Evolutionary conservation across 768 basidiomycete species (phyloP).

Genomic region (Tricholomella constricta): DNA sequence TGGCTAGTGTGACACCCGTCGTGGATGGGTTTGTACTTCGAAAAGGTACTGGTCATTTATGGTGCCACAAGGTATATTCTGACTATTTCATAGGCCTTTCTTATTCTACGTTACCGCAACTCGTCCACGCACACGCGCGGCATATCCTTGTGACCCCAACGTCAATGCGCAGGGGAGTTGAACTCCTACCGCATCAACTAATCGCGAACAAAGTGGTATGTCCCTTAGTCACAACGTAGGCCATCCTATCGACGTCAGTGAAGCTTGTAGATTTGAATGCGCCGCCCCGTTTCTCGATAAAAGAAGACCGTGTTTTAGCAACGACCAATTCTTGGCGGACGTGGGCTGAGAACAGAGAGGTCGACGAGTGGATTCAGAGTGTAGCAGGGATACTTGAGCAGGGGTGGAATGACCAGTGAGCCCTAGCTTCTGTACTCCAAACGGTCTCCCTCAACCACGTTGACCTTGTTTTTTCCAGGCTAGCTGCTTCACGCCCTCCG

Average conservation of each 20-base stretch:
- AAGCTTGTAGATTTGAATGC: constrained; percentile 75
- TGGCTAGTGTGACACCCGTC: constrained; percentile 91
- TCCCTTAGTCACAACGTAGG: constrained; percentile 2
- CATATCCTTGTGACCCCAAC: constrained; percentile 59
- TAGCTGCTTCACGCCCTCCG: constrained; percentile 54
- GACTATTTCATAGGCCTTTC: constrained; percentile 59
- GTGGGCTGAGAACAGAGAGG: constrained; percentile 81
- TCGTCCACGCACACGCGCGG: constrained; percentile 80
- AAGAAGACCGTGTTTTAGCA: constrained; percentile 69
- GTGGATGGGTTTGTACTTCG: constrained; percentile 97
- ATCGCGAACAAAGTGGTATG: constrained; percentile 77
- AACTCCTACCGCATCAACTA: constrained; percentile 84
- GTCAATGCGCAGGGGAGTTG: constrained; percentile 55
- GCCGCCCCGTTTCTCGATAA: constrained; percentile 65
- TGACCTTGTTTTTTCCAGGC: constrained; percentile 38
- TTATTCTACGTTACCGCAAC: constrained; percentile 72
- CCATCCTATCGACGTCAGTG: constrained; percentile 7
- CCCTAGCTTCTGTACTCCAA: not conserved
- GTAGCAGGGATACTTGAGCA: constrained; percentile 84
- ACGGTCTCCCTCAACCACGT: not conserved
- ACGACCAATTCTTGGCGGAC: constrained; percentile 81
- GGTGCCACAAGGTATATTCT: not conserved
- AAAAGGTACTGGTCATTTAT: constrained; percentile 60
- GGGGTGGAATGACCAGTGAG: constrained; percentile 88
- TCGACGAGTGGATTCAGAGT: constrained; percentile 93